Base-by-base conservation (phyloP, 495 filamentous ascomycete species). In the Lichina pygmaea region DNA sequence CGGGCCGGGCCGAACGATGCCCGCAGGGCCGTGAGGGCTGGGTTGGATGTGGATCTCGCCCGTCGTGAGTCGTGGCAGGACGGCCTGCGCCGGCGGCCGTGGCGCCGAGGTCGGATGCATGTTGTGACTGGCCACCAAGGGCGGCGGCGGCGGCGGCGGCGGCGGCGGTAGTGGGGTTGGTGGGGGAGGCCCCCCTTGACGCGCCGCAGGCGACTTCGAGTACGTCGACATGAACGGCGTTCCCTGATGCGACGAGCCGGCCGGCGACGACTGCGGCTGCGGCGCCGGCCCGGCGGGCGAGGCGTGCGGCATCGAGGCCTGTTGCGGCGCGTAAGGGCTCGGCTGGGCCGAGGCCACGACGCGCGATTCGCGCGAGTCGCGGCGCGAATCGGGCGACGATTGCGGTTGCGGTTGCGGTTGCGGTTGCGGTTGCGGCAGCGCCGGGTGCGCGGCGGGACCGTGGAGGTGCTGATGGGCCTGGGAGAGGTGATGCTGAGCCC, bases 401-500 rank as follows among this genome's bases (percentile, higher is more conserved):
- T 52, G 52, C 16, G 49, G 47, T n/a, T 58, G 54, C 13, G 57
- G 51, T n/a, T 58, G 54, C 13, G 57, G 51, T n/a, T n/a, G n/a
- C n/a, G n/a, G n/a, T n/a, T n/a, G n/a, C 16, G 50, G 48, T n/a
- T 58, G 54, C 13, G 57, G 51, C 15, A 57, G 49, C 39, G 56
- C 53, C 40, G 58, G 54, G 36, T 55, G 53, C 7, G 66, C 57
- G n/a, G 65, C 60, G 52, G 71, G 61, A 38, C 70, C 59, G 33
- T 67, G 68, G 34, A 63, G 61, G 31, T 65, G 63, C 7, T 56
- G 50, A 47, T 62, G 62, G 36, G 68, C 45, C 47, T 68, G 64
- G 9, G 54, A 54, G 45, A 70, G 56, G 52, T 71, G 70, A 52
- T 86, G 80, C 55, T 86, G 79, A 40, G 76, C 63, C 72, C 73